Evolutionary conservation across 2,329 filamentous ascomycete genomes (phyloP).

Genomic region (Phyllosticta citrichinensis): DNA sequence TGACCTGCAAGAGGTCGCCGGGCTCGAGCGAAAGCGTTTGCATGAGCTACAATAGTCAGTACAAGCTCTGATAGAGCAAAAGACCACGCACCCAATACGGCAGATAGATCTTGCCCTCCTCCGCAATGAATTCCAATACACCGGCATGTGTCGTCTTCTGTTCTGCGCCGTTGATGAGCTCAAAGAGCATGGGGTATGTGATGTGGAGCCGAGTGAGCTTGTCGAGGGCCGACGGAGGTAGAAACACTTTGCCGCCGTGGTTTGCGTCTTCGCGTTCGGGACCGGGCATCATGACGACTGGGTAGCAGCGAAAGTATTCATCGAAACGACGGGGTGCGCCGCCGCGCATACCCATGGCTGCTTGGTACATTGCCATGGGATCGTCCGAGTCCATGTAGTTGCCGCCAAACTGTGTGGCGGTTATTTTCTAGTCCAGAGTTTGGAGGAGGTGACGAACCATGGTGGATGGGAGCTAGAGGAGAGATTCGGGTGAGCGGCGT

Average conservation of each 20-base stretch:
- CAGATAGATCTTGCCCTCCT: slow-evolving; percentile 92
- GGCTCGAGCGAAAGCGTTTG: slow-evolving; percentile 79
- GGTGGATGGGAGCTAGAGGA: slow-evolving; percentile 1
- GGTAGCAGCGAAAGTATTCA: slow-evolving; percentile 97
- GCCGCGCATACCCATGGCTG: slow-evolving; percentile 42
- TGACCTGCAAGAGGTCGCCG: slow-evolving; percentile 89
- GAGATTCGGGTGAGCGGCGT: background rate
- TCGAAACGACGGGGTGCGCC: slow-evolving; percentile 69
- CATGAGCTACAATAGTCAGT: slow-evolving; percentile 62
- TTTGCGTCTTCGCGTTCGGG: slow-evolving; percentile 83
- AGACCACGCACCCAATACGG: slow-evolving; percentile 70
- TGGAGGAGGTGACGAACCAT: slow-evolving; percentile 23
- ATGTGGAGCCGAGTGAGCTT: slow-evolving; percentile 95
- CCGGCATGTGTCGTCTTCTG: slow-evolving; percentile 75
- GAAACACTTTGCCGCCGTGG: slow-evolving; percentile 94
- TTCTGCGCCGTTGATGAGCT: slow-evolving; percentile 74
- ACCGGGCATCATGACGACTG: slow-evolving; percentile 85
- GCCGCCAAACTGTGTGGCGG: slow-evolving; percentile 26
- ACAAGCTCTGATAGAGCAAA: background rate
- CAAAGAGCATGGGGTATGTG: slow-evolving; percentile 94
- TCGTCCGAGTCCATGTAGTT: slow-evolving; percentile 45
- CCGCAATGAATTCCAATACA: slow-evolving; percentile 93
- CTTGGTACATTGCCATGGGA: slow-evolving; percentile 43
- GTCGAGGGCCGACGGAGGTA: slow-evolving; percentile 92
- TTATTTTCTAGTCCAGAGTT: slow-evolving; percentile 14